Percentiles rank a stretch among this genome's conserved stretches.
Evolutionary conservation across 139 green algal species (phyloP).

Genomic region (Micromonas pusilla): DNA sequence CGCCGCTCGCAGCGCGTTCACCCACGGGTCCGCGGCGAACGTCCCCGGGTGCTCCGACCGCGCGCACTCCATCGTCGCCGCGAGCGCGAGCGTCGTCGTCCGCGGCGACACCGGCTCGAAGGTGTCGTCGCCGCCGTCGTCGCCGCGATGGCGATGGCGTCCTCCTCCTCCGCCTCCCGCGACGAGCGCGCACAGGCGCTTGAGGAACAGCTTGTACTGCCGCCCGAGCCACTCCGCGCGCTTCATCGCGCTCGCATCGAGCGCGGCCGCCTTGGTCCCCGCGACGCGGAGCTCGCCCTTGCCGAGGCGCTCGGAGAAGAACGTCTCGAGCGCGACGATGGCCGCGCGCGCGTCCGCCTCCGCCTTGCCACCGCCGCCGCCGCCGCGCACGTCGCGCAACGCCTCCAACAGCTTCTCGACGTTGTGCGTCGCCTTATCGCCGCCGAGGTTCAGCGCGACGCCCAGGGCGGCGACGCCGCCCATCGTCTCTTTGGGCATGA

Average conservation of each 20-base stretch:
- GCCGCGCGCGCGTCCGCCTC: neutral
- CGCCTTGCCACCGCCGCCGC: neutral
- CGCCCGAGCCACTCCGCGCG: neutral
- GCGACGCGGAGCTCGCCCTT: neutral
- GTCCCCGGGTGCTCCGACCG: conserved; percentile 1
- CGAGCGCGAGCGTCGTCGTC: neutral
- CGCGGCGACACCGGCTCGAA: neutral
- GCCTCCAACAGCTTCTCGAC: conserved; percentile 47
- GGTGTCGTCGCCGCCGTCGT: neutral
- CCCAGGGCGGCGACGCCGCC: no score
- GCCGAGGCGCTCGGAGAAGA: neutral
- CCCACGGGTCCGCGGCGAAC: conserved; percentile 6
- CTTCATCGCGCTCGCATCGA: neutral
- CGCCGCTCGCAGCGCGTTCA: neutral
- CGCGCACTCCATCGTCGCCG: conserved; percentile 11
- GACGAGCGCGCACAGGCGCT: neutral
- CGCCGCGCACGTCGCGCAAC: conserved; percentile 77
- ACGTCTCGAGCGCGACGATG: neutral
- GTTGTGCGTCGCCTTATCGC: no score
- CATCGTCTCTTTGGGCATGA: no score
- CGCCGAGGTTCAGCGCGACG: neutral
- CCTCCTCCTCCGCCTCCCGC: neutral
- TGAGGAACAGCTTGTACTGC: conserved; percentile 9
- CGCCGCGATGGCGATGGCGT: neutral
- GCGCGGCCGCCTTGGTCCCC: neutral